A percentile compares a stretch with the other conserved stretches of the same genome.
Conservation (phyloP, 202 grass and related monocot species). For the Tripidium arundinaceum region DNA sequence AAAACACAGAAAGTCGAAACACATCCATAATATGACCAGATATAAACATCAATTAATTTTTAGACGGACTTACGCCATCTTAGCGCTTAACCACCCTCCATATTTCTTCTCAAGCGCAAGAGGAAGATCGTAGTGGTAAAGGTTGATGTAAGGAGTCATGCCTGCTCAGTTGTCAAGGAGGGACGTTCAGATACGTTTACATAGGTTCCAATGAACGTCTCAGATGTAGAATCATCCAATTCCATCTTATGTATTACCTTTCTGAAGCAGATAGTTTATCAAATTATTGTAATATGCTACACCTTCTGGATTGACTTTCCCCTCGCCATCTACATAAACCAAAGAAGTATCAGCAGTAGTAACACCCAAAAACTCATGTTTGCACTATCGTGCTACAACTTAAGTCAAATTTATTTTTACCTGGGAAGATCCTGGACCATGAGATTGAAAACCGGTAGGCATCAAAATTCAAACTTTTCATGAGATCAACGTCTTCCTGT, state of each 20-base stretch:
- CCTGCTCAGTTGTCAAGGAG: conserved; percentile 52
- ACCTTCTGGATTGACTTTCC: conserved; percentile 62
- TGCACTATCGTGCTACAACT: neutral
- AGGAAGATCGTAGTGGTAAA: conserved; percentile 89
- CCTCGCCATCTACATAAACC: conserved; percentile 56
- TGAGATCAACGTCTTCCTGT: conserved; percentile 74
- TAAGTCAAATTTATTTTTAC: conserved; percentile 25
- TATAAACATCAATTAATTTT: conserved; percentile 44
- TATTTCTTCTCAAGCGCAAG: conserved; percentile 68
- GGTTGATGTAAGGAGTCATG: conserved; percentile 69
- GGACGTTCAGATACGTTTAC: neutral
- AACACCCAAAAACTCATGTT: neutral
- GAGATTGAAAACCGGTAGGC: conserved; percentile 86
- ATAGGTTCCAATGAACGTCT: no score
- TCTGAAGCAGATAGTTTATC: conserved; percentile 64
- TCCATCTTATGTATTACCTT: conserved; percentile 56
- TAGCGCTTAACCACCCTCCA: conserved; percentile 59
- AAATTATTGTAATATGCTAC: conserved; percentile 77
- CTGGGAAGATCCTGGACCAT: conserved; percentile 87
- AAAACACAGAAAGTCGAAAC: no score
- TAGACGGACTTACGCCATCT: no score
- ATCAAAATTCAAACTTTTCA: conserved; percentile 82
- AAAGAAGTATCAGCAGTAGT: conserved; percentile 1
- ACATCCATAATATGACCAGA: no score
- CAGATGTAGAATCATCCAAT: neutral